Conservation (phyloP, 495 filamentous ascomycete species). For the Hypoxylon rickii region DNA sequence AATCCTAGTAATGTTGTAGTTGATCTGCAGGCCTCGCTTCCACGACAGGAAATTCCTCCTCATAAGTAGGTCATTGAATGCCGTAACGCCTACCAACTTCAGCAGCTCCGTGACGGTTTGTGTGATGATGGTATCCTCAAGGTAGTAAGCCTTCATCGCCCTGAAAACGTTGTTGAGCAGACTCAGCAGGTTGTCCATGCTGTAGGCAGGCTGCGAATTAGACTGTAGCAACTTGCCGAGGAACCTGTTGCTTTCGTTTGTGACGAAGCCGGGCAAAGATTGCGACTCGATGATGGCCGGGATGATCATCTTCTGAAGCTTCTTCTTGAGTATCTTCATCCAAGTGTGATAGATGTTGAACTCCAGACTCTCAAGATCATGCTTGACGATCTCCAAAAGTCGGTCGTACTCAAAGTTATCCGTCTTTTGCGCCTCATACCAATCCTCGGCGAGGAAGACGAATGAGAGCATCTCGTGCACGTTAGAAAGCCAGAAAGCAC, state of each 20-base stretch:
- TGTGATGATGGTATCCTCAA: conserved; percentile 93
- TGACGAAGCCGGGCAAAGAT: conserved; percentile 96
- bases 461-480: conserved; percentile 99
- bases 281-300: conserved; percentile 99
- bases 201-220: conserved; percentile 87
- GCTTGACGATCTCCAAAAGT: conserved; percentile 97
- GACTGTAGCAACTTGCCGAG: conserved; percentile 92
- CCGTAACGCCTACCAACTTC: conserved; percentile 92
- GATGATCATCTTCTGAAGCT: conserved; percentile 98
- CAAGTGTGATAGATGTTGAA: conserved; percentile 99
- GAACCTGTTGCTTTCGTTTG: conserved; percentile 96
- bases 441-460: conserved; percentile 98
- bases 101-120: conserved; percentile 95
- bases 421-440: conserved; percentile 99
- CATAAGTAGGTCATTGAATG: conserved; percentile 98
- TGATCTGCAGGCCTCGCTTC: conserved; percentile 99
- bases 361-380: conserved; percentile 95
- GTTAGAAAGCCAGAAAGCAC: conserved; percentile 98
- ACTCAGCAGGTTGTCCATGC: conserved; percentile 98
- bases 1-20: conserved; percentile 99
- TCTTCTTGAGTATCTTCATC: conserved; percentile 99
- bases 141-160: conserved; percentile 96
- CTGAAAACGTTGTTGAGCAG: conserved; percentile 96
- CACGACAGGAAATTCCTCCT: conserved; percentile 97
- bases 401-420: conserved; percentile 99